Percentiles rank a stretch among this genome's conserved stretches.
Evolutionary conservation across 352 stramenopile genomes (phyloP).

Genomic region (Lagenidium giganteum): DNA sequence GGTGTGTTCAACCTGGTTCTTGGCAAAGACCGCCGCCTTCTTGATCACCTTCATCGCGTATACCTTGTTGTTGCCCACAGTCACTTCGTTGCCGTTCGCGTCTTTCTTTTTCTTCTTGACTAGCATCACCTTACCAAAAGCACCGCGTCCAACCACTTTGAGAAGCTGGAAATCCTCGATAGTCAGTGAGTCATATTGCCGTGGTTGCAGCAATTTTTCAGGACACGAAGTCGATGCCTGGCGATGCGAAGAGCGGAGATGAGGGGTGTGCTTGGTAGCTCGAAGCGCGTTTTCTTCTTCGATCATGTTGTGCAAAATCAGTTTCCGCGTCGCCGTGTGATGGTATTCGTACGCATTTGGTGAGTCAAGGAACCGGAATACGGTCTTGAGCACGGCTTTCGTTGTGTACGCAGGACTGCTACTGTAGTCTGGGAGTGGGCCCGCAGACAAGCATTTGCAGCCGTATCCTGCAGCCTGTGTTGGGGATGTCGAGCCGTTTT

Average conservation of each 20-base stretch:
- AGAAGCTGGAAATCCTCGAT: conserved; percentile 97
- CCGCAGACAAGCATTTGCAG: conserved; percentile 75
- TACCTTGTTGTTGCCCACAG: conserved; percentile 32
- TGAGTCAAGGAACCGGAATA: conserved; percentile 78
- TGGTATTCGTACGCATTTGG: conserved; percentile 80
- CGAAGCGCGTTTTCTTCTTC: conserved; percentile 4
- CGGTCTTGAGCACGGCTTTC: conserved; percentile 59
- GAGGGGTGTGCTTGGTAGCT: too few species aligned
- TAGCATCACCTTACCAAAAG: conserved; percentile 94
- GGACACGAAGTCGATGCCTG: too few species aligned
- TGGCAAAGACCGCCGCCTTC: conserved; percentile 82
- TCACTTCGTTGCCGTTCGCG: background rate
- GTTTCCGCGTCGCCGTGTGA: conserved; percentile 37
- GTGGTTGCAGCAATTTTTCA: background rate
- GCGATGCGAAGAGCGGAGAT: too few species aligned
- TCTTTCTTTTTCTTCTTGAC: conserved; percentile 51
- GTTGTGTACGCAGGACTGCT: conserved; percentile 69
- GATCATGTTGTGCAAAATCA: conserved; percentile 38
- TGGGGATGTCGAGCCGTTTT: conserved; percentile 5
- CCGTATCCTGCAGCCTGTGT: conserved; percentile 18
- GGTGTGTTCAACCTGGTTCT: conserved; percentile 90
- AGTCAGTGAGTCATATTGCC: conserved; percentile 41
- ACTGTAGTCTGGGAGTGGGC: conserved; percentile 38
- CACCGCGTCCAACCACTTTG: conserved; percentile 95
- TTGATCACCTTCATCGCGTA: conserved; percentile 93